A percentile compares a stretch with the other conserved stretches of the same genome.
Evolutionary conservation across 2,329 filamentous ascomycete genomes (phyloP).

Genomic region (Colletotrichum kahawae): DNA sequence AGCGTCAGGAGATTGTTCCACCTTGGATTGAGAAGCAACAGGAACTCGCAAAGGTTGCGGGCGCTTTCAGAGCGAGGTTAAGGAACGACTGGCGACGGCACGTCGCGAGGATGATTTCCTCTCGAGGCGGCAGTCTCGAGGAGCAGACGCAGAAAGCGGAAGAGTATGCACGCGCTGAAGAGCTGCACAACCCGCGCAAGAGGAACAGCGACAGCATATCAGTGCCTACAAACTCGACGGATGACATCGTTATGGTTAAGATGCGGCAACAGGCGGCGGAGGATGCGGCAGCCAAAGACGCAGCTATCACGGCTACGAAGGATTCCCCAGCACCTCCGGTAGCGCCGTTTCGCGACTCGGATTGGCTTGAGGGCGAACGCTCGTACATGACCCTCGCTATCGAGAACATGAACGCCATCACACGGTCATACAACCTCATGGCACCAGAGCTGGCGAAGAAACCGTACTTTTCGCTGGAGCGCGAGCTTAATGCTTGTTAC

Average conservation of each 20-base stretch:
- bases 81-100: conserved; percentile 85
- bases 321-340: conserved; percentile 37
- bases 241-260: conserved; percentile 54
- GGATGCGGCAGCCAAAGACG: neutral
- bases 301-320: neutral
- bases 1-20: conserved; percentile 92
- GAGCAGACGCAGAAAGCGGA: conserved; percentile 75
- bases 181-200: conserved; percentile 62
- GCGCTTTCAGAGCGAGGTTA: conserved; percentile 75
- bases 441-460: conserved; percentile 92
- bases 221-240: conserved; percentile 50
- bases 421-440: conserved; percentile 92
- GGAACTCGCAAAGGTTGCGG: conserved; percentile 74
- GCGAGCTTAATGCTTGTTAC: conserved; percentile 82
- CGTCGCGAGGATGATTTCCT: conserved; percentile 78
- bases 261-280: conserved; percentile 36
- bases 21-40: conserved; percentile 99
- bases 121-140: conserved; percentile 75
- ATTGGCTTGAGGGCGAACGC: conserved; percentile 75
- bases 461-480: conserved; percentile 83
- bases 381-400: conserved; percentile 80
- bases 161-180: conserved; percentile 78
- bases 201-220: conserved; percentile 51
- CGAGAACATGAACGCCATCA: conserved; percentile 77
- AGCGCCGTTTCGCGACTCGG: conserved; percentile 76